These are phyloP conservation scores for Haplosporangium sp. DNA, from an alignment of 371 early-diverging fungal genomes.

Conservation along the genomic window DNA sequence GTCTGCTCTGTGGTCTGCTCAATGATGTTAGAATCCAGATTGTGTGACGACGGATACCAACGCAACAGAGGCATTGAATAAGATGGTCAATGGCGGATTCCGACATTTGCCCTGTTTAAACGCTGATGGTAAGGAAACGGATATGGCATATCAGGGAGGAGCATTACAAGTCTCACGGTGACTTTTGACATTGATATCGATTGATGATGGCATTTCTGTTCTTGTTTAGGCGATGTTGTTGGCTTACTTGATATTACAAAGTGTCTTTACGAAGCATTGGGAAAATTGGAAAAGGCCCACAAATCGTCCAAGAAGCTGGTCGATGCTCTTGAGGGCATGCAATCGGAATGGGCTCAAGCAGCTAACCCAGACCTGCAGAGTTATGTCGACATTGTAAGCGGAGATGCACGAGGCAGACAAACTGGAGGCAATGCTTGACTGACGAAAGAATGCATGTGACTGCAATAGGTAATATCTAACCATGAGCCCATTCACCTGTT, in stretches of 20 bases:
- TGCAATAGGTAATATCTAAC: too few relatives aligned
- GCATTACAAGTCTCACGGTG: background rate
- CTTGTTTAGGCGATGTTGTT: conserved; percentile 79
- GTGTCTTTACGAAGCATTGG: conserved; percentile 91
- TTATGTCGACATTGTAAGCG: conserved; percentile 50
- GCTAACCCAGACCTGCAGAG: conserved; percentile 47
- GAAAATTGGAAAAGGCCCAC: conserved; percentile 91
- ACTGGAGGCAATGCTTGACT: background rate
- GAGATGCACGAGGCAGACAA: background rate
- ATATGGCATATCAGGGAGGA: background rate
- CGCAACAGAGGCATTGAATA: conserved; percentile 81
- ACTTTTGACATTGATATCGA: background rate
- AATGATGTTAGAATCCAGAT: conserved; percentile 64
- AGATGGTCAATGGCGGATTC: conserved; percentile 84
- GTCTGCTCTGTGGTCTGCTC: background rate
- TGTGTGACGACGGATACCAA: conserved; percentile 67
- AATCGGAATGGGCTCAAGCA: conserved; percentile 74
- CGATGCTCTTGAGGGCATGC: conserved; percentile 91
- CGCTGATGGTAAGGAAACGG: conserved; percentile 25
- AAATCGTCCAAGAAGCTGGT: conserved; percentile 82
- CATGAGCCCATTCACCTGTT: background rate
- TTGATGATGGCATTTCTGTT: background rate
- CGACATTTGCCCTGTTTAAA: conserved; percentile 70
- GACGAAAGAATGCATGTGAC: background rate
- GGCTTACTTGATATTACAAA: conserved; percentile 95